Conservation (phyloP, 345 rosid species). For the sweet orange (Citrus sinensis) region DNA sequence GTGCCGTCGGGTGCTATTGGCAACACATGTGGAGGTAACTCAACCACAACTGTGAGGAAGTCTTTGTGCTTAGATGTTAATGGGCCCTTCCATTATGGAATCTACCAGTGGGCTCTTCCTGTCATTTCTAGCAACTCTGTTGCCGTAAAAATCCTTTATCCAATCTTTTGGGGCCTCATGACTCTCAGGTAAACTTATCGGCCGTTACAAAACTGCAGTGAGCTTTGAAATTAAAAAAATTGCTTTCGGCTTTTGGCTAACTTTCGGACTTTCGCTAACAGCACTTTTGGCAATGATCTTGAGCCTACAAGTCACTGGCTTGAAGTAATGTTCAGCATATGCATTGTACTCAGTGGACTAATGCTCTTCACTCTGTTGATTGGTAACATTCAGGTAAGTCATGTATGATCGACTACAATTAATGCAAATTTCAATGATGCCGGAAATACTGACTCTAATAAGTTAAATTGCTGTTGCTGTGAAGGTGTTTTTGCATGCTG, state of each 20-base stretch:
- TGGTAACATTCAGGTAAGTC: constrained; percentile 59
- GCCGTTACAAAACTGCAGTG: neutral
- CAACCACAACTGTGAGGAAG: constrained; percentile 18
- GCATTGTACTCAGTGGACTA: constrained; percentile 47
- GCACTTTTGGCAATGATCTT: constrained; percentile 62
- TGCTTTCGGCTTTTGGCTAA: neutral
- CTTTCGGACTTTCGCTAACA: neutral
- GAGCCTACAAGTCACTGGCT: constrained; percentile 52
- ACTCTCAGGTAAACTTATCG: constrained; percentile 42
- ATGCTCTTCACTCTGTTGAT: constrained; percentile 58
- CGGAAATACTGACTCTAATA: neutral
- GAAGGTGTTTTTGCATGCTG: constrained; percentile 72
- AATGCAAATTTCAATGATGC: neutral
- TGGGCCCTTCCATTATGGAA: constrained; percentile 51
- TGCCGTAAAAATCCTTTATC: constrained; percentile 54
- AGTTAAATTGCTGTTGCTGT: constrained; percentile 32
- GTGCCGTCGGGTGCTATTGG: constrained; percentile 22
- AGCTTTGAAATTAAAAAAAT: neutral
- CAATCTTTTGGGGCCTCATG: constrained; percentile 66
- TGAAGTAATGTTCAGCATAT: constrained; percentile 58
- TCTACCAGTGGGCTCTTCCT: constrained; percentile 50
- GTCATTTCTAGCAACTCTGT: constrained; percentile 50
- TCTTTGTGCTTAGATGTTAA: constrained; percentile 42
- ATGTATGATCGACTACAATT: neutral
- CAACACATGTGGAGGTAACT: constrained; percentile 26